phyloP scores from a whole-genome alignment of 1,284 basidiomycete genomes.

The Moniliophthora roreri region DNA sequence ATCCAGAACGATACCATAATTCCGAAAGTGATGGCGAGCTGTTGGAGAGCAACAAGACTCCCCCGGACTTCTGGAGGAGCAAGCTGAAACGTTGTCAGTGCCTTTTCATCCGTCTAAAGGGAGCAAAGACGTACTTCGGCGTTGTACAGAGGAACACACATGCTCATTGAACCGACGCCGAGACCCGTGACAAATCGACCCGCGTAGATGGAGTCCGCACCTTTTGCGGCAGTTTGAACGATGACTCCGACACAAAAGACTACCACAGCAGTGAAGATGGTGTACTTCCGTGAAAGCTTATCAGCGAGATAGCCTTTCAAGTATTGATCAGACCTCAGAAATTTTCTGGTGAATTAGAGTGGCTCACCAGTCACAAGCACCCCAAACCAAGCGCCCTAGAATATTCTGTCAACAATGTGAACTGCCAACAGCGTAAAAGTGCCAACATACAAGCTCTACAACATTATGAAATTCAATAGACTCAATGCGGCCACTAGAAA shows the following conservation, averaged over 20 bases:
- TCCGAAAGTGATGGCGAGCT: slow-evolving; percentile 77
- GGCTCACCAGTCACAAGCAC: slow-evolving; percentile 54
- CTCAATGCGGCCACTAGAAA: too few relatives aligned
- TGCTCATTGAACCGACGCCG: slow-evolving; percentile 74
- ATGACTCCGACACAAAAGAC: slow-evolving; percentile 71
- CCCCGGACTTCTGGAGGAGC: slow-evolving; percentile 84
- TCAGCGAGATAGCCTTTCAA: slow-evolving; percentile 63
- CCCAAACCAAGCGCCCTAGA: slow-evolving; percentile 73
- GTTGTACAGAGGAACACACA: slow-evolving; percentile 79
- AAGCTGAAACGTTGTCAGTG: slow-evolving; percentile 30
- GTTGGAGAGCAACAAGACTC: slow-evolving; percentile 79
- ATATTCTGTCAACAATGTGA: too few relatives aligned
- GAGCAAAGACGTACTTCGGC: slow-evolving; percentile 25
- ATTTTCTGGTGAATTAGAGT: neutral
- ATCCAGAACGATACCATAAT: slow-evolving; percentile 79
- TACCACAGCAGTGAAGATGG: slow-evolving; percentile 63
- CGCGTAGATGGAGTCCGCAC: slow-evolving; percentile 62
- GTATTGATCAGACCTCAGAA: neutral
- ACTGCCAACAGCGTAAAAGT: too few relatives aligned
- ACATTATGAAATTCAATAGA: too few relatives aligned
- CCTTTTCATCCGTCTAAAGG: slow-evolving; percentile 13
- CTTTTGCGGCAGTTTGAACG: slow-evolving; percentile 60
- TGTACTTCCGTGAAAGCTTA: slow-evolving; percentile 69
- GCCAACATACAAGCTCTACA: too few relatives aligned
- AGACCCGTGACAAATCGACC: slow-evolving; percentile 78